Conservation (phyloP, 169 alveolate species). For the Cyclospora cayetanensis region DNA sequence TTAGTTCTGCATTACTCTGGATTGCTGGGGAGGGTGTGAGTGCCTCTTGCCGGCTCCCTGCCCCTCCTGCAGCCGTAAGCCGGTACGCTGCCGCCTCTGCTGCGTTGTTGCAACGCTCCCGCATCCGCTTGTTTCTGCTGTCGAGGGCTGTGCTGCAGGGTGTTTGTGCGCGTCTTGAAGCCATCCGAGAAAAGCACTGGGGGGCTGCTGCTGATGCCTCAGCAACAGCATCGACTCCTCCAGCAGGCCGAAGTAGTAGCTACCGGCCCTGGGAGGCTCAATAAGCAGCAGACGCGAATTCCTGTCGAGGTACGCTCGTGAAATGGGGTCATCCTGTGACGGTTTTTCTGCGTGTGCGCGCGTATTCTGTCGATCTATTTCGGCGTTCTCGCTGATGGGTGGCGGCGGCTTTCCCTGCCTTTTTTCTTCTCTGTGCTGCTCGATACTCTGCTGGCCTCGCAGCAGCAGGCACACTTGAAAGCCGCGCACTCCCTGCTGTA, state of each 20-base stretch:
- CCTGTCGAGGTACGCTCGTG: slow-evolving; percentile 34
- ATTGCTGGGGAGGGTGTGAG: too few relatives aligned
- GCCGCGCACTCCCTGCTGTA: too few relatives aligned
- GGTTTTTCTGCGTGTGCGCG: too few relatives aligned
- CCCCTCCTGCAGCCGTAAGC: neutral
- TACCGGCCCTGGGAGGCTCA: slow-evolving; percentile 42
- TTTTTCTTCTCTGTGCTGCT: neutral
- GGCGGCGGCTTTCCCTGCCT: neutral
- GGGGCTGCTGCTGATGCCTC: slow-evolving; percentile 59
- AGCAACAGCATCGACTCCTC: neutral
- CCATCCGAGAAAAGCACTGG: slow-evolving; percentile 47
- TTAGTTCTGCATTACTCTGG: too few relatives aligned
- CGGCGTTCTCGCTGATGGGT: neutral
- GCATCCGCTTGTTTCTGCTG: neutral
- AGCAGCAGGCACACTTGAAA: too few relatives aligned
- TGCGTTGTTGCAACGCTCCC: neutral
- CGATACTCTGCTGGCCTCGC: too few relatives aligned
- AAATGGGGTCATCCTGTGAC: too few relatives aligned
- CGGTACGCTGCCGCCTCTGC: neutral
- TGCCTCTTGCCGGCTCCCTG: too few relatives aligned
- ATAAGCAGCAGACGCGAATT: neutral
- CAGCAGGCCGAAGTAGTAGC: slow-evolving; percentile 59
- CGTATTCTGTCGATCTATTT: neutral
- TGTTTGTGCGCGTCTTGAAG: slow-evolving; percentile 37
- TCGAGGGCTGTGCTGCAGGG: slow-evolving; percentile 20